Evolutionary conservation across 2,329 filamentous ascomycete species (phyloP).

Genomic region (Aspergillus pseudoterreus): DNA sequence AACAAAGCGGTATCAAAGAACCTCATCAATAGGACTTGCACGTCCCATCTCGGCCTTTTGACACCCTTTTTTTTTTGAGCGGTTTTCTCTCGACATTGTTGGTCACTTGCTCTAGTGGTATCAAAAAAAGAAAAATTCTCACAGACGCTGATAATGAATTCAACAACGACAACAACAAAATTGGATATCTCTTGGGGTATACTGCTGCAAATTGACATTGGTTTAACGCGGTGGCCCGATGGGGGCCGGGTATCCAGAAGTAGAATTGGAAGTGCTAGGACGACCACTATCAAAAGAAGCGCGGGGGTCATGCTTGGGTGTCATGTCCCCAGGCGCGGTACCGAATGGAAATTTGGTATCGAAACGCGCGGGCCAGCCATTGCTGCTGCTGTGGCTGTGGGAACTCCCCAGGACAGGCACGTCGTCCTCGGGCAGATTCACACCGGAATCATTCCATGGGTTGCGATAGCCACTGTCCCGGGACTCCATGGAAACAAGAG

Average conservation of each 20-base stretch:
- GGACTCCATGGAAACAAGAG: conserved; percentile 92
- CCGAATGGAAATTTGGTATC: conserved; percentile 66
- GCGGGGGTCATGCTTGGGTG: conserved; percentile 77
- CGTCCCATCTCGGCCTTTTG: background rate
- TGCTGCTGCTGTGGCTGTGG: conserved; percentile 62
- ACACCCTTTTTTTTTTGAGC: conserved; percentile 5
- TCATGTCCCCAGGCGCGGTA: conserved; percentile 68
- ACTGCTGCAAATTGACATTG: conserved; percentile 44
- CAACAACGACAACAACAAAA: conserved; percentile 40
- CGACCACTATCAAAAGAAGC: conserved; percentile 87
- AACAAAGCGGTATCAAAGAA: conserved; percentile 8
- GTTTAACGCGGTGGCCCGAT: conserved; percentile 87
- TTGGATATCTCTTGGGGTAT: conserved; percentile 40
- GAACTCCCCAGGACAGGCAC: conserved; percentile 48
- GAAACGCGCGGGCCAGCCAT: conserved; percentile 50
- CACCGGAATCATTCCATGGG: conserved; percentile 96
- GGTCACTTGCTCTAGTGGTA: conserved; percentile 25
- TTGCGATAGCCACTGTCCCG: conserved; percentile 93
- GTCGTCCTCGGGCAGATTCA: conserved; percentile 89
- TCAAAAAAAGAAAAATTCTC: conserved; percentile 19
- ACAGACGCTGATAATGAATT: conserved; percentile 33
- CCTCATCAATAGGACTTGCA: background rate
- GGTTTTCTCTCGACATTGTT: conserved; percentile 7
- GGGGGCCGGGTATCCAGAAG: conserved; percentile 93
- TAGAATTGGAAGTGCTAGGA: conserved; percentile 92